phyloP scores from a whole-genome alignment of 2,329 filamentous ascomycete species.

The Myriosclerotinia scirpicola region DNA sequence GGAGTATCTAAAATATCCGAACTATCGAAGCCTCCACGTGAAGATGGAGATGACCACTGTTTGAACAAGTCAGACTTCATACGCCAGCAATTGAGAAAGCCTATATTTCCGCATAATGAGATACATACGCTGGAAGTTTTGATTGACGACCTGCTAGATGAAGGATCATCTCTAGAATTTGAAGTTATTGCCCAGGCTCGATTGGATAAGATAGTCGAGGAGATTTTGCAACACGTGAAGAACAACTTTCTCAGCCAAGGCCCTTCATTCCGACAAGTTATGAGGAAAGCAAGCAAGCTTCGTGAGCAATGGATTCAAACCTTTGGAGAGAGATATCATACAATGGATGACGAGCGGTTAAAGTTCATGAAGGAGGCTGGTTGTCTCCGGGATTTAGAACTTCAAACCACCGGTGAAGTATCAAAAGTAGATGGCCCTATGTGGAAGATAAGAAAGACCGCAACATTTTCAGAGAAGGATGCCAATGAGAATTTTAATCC shows the following conservation, averaged over 20 bases:
- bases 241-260: constrained; percentile 13
- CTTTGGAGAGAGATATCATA: constrained; percentile 28
- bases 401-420: constrained; percentile 17
- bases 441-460: constrained; percentile 27
- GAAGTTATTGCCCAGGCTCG: constrained; percentile 21
- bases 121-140: constrained; percentile 9
- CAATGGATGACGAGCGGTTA: constrained; percentile 29
- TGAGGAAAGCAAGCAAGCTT: constrained; percentile 25
- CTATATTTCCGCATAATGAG: constrained; percentile 9
- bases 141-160: constrained; percentile 18
- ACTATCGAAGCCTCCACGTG: constrained; percentile 3
- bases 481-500: constrained; percentile 46
- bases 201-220: constrained; percentile 30
- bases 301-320: constrained; percentile 30
- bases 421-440: constrained; percentile 9
- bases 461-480: constrained; percentile 22
- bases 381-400: constrained; percentile 26
- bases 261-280: constrained; percentile 14
- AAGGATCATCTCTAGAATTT: constrained; percentile 11
- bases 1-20: constrained; percentile 9
- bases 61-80: constrained; percentile 20
- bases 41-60: constrained; percentile 12
- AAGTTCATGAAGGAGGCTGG: constrained; percentile 28
- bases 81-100: constrained; percentile 13
- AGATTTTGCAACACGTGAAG: constrained; percentile 23